Evolutionary conservation across 2,329 filamentous ascomycete species (phyloP).

Genomic region (Tolypocladium cylindrosporum): DNA sequence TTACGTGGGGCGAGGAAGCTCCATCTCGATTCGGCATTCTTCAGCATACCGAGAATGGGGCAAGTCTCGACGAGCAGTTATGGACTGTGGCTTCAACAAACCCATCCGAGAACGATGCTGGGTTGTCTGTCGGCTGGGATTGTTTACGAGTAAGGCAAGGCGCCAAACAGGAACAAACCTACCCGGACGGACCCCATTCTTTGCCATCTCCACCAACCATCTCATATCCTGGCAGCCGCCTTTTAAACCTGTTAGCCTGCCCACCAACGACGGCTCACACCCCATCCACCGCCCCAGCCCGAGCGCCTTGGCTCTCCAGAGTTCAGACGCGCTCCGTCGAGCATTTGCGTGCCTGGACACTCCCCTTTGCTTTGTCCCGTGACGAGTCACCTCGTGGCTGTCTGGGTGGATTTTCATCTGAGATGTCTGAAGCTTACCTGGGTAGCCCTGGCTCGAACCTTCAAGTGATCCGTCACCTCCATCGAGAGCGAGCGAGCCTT

Average conservation of each 20-base stretch:
- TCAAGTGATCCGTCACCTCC: neutral
- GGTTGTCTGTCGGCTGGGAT: neutral
- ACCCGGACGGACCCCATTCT: neutral
- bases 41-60: neutral
- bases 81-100: neutral
- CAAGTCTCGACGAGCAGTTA: no score
- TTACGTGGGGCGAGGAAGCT: neutral
- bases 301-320: neutral
- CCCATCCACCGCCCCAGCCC: neutral
- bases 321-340: neutral
- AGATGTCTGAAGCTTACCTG: constrained; percentile 1
- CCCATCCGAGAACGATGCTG: neutral
- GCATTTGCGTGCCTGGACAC: neutral
- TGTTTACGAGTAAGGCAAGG: neutral
- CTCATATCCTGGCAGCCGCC: neutral
- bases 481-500: neutral
- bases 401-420: constrained; percentile 1
- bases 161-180: neutral
- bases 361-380: neutral
- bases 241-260: neutral
- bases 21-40: neutral
- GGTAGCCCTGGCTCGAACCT: neutral
- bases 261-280: neutral
- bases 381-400: neutral
- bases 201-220: neutral